Evolutionary conservation across 768 basidiomycete species (phyloP).

Genomic region (Pleurotus ostreatus): DNA sequence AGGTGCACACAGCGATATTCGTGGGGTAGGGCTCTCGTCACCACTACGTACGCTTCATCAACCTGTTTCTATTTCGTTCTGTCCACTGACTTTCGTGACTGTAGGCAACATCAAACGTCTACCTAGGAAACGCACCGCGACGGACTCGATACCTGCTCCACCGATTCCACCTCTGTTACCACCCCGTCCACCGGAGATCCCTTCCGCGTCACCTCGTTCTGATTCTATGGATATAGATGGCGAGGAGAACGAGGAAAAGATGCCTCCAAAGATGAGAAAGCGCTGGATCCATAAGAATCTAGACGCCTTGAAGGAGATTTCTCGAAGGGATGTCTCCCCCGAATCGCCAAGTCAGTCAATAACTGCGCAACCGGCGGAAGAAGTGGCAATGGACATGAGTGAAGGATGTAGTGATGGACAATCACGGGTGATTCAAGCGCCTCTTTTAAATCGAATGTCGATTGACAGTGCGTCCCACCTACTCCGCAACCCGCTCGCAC

Average conservation of each 20-base stretch:
- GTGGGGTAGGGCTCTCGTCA: no score
- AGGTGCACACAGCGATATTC: no score
- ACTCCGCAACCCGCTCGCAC: background rate
- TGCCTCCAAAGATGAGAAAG: constrained; percentile 68
- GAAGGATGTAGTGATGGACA: no score
- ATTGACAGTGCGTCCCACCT: background rate
- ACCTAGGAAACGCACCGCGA: background rate
- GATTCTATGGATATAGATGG: background rate
- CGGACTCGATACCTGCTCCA: constrained; percentile 8
- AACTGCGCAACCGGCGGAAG: background rate
- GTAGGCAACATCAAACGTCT: background rate
- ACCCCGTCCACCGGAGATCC: constrained; percentile 6
- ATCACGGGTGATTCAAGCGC: no score
- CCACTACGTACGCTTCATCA: background rate
- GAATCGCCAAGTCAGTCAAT: no score
- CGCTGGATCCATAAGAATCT: constrained; percentile 32
- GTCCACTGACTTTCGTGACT: background rate
- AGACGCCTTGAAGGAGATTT: constrained; percentile 19
- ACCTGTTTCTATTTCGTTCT: background rate
- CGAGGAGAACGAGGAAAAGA: constrained; percentile 28
- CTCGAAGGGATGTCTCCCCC: background rate
- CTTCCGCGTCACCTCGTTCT: background rate
- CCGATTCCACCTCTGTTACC: background rate
- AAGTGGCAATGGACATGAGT: no score
- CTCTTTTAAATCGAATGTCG: background rate